A percentile compares a stretch with the other conserved stretches of the same genome.
Conservation (phyloP, 306 rosid species). For the barrel medic (Medicago truncatula) region MtrunA17r5.0-ANR NC_053047.1:35882501-35883000, state of each 20-base stretch:
- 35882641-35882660: neutral
- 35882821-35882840: neutral
- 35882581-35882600: slow-evolving; percentile 85
- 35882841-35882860: neutral
- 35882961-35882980: slow-evolving; percentile 56
- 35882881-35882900: too few relatives aligned
- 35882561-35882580: slow-evolving; percentile 80
- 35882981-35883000: slow-evolving; percentile 99
- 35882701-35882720: neutral
- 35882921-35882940: neutral
- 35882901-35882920: too few relatives aligned
- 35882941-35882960: slow-evolving; percentile 21
- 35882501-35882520: slow-evolving; percentile 90
- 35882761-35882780: neutral
- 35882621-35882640: neutral
- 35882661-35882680: neutral
- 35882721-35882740: neutral
- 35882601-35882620: neutral
- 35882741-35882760: neutral
- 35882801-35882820: neutral
- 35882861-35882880: too few relatives aligned
- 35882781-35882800: neutral
- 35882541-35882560: slow-evolving; percentile 88
- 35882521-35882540: slow-evolving; percentile 92
- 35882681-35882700: neutral